A percentile compares a stretch with the other conserved stretches of the same genome.
phyloP scores from a whole-genome alignment of 768 basidiomycete genomes.

The Xerocomellus dryophilus region DNA sequence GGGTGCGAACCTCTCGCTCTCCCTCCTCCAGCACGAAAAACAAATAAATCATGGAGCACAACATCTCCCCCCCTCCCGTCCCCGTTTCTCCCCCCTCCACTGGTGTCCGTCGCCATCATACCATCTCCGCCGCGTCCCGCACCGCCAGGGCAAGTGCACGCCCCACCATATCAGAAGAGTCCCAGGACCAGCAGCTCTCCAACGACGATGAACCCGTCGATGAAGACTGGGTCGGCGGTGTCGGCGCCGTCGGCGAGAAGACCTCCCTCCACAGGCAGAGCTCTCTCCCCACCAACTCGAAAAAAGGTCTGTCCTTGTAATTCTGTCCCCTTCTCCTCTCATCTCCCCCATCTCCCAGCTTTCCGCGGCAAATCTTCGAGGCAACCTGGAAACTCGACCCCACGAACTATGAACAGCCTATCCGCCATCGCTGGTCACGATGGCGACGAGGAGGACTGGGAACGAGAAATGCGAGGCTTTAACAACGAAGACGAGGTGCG shows the following conservation, averaged over 20 bases:
- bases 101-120: conserved; percentile 78
- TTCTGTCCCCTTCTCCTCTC: neutral
- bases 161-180: conserved; percentile 66
- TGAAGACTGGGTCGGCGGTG: conserved; percentile 77
- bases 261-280: conserved; percentile 75
- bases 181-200: conserved; percentile 54
- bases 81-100: conserved; percentile 36
- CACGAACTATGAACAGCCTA: conserved; percentile 76
- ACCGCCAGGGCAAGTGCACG: conserved; percentile 57
- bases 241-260: conserved; percentile 83
- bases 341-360: conserved; percentile 34
- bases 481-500: conserved; percentile 66
- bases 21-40: neutral
- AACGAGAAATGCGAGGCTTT: conserved; percentile 57
- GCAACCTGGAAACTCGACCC: conserved; percentile 59
- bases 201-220: conserved; percentile 77
- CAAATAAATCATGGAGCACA: conserved; percentile 35
- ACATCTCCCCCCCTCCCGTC: conserved; percentile 42
- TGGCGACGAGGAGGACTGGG: conserved; percentile 88
- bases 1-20: conserved; percentile 20
- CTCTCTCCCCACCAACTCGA: conserved; percentile 78
- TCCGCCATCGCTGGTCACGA: conserved; percentile 84
- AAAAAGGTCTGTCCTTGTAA: conserved; percentile 51
- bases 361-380: conserved; percentile 50
- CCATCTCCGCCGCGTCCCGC: conserved; percentile 74